Percentiles rank a stretch among this genome's conserved stretches.
These are phyloP conservation scores for Tetraselmis striata DNA, from an alignment of 139 green algal species.

Conservation along the genomic window DNA sequence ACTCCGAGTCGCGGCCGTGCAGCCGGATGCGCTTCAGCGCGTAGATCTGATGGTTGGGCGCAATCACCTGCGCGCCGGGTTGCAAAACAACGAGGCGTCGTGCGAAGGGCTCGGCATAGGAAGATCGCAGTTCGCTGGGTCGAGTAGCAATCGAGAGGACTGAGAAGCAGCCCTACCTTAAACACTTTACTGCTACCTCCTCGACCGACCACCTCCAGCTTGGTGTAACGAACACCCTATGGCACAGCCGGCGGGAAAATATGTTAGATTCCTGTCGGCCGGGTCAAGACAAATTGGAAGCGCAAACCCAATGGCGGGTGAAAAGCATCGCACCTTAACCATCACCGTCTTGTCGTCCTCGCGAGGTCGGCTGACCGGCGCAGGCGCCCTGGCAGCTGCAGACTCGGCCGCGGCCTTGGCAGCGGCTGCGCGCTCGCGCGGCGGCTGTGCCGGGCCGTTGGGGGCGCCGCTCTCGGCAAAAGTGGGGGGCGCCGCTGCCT, in stretches of 20 bases:
- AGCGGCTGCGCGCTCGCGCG: not conserved
- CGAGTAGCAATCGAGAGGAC: no score
- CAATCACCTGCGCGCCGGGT: conserved; percentile 89
- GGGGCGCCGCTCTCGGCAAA: not conserved
- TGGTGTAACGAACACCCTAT: conserved; percentile 59
- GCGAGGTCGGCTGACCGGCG: conserved; percentile 24
- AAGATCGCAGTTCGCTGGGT: no score
- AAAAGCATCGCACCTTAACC: conserved; percentile 48
- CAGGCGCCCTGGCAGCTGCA: conserved; percentile 18
- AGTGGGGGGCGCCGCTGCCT: not conserved
- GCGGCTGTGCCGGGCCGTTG: not conserved
- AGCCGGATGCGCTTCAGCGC: conserved; percentile 92
- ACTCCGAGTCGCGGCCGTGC: conserved; percentile 54
- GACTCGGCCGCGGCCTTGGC: not conserved
- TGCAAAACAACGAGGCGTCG: no score
- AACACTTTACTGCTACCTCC: conserved; percentile 92
- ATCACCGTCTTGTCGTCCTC: conserved; percentile 77
- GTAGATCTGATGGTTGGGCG: conserved; percentile 82
- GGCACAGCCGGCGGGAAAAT: not conserved
- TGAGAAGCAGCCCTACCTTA: conserved; percentile 51
- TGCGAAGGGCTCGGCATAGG: no score
- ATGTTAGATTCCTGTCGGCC: no score
- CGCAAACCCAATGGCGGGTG: no score
- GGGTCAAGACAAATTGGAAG: no score
- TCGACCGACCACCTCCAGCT: conserved; percentile 87